Base-by-base conservation (phyloP, 2,329 filamentous ascomycete species). In the Berkeleyomyces basicola region DNA sequence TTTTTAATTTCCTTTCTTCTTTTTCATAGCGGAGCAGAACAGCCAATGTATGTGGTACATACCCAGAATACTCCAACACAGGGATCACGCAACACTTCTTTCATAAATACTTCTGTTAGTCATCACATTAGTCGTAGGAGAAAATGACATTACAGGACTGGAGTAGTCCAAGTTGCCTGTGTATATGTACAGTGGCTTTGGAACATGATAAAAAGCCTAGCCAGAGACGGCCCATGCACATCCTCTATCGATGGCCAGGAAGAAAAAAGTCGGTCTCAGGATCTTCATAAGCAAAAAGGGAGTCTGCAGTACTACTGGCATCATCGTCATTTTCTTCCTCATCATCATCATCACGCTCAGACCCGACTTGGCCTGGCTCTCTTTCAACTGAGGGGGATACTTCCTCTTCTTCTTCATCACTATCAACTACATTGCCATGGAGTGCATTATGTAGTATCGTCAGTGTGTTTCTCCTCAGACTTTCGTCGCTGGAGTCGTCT, bases 211-310 rank as follows among this genome's bases (percentile, higher is more conserved):
- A 58, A 58, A 57, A 58, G 16, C 16, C 10, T 7, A 58, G 7
- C 39, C 7, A 9, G 14, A 42, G 23, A 14, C 31, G 23, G 10
- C 23, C 9, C 23, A n/a, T 49, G 46, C 4, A n/a, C 14, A 31
- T 61, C 14, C 37, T 65, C 73, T 70, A 79, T 62, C 76, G 70
- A 67, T 81, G 78, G 36, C 78, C 78, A 66, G 79, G 72, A 23
- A 81, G 71, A 51, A 76, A 68, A 61, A 82, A 79, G 60, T 78
- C 75, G 49, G 77, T 74, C 39, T 80, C 76, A 43, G 79, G 75
- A 39, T 80, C 76, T 7, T 78, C 77, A 11, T 78, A 76, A 14
- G 71, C 70, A 57, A 61, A 61, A 23, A 61, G 49, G 33, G 60
- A 61, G 4, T 77, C 75, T 6, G 79, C 60, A 23, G 61, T 31